Conservation (phyloP, 352 stramenopile species). For the Pythium sukuiense region DNA sequence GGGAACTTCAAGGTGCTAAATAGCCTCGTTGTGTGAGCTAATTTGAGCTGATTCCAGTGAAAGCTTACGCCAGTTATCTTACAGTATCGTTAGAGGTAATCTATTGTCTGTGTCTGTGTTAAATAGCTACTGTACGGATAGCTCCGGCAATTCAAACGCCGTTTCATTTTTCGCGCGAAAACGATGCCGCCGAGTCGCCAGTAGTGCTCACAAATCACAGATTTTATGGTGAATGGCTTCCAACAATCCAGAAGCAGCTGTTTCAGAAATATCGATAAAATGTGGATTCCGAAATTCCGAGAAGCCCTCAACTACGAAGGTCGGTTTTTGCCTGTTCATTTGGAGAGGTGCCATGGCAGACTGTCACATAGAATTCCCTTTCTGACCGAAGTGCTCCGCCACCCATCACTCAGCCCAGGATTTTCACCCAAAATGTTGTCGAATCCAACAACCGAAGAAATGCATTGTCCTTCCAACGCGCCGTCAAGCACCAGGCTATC, state of each 20-base stretch:
- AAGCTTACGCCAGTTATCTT: neutral
- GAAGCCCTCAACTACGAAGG: neutral
- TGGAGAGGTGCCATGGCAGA: neutral
- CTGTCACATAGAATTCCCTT: conserved; percentile 1
- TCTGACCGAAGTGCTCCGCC: neutral
- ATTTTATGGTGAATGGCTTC: neutral
- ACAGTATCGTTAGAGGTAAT: neutral
- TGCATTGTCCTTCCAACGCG: no score
- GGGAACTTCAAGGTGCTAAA: conserved; percentile 5
- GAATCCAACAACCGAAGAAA: no score
- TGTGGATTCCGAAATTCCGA: neutral
- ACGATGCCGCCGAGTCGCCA: neutral
- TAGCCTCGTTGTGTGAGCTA: neutral
- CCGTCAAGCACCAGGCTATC: no score
- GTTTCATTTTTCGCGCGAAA: neutral
- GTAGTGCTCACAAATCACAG: conserved; percentile 6
- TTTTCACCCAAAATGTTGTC: no score
- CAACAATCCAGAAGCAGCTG: conserved; percentile 10
- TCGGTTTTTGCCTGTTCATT: neutral
- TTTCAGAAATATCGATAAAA: neutral
- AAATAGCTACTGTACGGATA: no score
- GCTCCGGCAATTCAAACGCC: neutral
- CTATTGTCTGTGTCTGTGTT: neutral
- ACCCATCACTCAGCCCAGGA: neutral
- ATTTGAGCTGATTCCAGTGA: neutral